phyloP scores from a whole-genome alignment of 1,139 yeast genomes.

The Torulaspora pretoriensis region DNA sequence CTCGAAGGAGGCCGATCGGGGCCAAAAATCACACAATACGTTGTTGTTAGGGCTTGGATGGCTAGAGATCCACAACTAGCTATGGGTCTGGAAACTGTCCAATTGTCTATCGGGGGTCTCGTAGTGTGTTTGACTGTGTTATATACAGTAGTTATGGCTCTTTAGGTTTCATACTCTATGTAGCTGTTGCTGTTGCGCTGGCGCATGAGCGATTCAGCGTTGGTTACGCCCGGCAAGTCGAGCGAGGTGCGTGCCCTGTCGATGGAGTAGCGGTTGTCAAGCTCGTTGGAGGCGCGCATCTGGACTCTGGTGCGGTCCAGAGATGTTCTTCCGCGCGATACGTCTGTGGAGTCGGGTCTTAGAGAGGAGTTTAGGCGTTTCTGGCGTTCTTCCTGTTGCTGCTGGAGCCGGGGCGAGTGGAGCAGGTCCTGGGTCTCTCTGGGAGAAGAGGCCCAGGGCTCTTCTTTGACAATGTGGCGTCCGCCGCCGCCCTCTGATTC shows the following conservation, averaged over 20 bases:
- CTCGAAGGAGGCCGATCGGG: neutral
- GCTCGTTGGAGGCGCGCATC: constrained; percentile 37
- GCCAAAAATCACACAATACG: constrained; percentile 1
- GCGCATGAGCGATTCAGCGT: constrained; percentile 36
- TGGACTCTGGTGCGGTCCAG: constrained; percentile 37
- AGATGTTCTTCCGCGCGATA: constrained; percentile 19
- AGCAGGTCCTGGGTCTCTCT: constrained; percentile 27
- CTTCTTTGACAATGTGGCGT: constrained; percentile 14
- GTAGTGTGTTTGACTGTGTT: neutral
- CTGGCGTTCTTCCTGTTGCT: constrained; percentile 6
- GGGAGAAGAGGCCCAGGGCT: constrained; percentile 23
- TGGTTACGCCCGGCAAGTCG: constrained; percentile 41
- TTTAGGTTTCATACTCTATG: constrained; percentile 9
- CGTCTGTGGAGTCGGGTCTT: constrained; percentile 5
- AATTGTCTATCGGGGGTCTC: too few species aligned
- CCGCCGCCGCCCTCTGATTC: constrained; percentile 29
- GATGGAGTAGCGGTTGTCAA: constrained; percentile 38
- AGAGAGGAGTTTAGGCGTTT: neutral
- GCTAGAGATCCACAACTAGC: neutral
- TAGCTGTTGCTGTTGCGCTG: constrained; percentile 24
- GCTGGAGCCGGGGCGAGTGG: constrained; percentile 21
- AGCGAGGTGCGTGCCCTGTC: constrained; percentile 40
- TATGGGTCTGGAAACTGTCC: too few species aligned
- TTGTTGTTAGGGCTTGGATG: neutral
- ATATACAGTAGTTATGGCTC: neutral